Conservation (phyloP, 371 early-diverging fungal genomes). For the Lichtheimia corymbifera region DNA sequence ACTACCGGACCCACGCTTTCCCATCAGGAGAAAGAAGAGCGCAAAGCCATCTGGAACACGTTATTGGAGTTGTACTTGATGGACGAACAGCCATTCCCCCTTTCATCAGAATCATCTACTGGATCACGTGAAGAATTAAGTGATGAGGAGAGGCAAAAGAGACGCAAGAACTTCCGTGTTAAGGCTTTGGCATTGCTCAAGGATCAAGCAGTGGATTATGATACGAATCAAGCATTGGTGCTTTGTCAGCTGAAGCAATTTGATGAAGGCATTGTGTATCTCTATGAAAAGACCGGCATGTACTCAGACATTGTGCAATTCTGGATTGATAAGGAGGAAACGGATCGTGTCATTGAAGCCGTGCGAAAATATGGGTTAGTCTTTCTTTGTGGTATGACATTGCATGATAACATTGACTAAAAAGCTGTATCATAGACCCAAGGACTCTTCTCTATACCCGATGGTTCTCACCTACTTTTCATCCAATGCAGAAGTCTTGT, state of each 20-base stretch:
- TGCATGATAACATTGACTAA: background rate
- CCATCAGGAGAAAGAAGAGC: conserved; percentile 56
- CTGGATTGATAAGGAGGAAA: conserved; percentile 81
- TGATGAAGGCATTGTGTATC: conserved; percentile 80
- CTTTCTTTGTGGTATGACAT: no score
- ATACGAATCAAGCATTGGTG: conserved; percentile 88
- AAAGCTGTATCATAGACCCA: conserved; percentile 34
- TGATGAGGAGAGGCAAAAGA: conserved; percentile 27
- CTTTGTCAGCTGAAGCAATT: conserved; percentile 84
- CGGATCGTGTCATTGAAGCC: conserved; percentile 71
- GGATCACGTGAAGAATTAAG: background rate
- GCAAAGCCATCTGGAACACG: conserved; percentile 83
- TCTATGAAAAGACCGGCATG: conserved; percentile 84
- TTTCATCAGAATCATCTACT: background rate
- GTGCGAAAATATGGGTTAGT: conserved; percentile 81
- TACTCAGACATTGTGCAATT: conserved; percentile 78
- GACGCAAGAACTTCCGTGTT: conserved; percentile 30
- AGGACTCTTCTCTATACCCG: conserved; percentile 81
- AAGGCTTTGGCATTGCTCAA: conserved; percentile 47
- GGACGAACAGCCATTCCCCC: conserved; percentile 34
- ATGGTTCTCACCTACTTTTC: conserved; percentile 85
- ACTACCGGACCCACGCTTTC: conserved; percentile 20
- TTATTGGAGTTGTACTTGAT: conserved; percentile 88
- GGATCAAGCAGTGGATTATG: conserved; percentile 65
- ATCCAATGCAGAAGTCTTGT: conserved; percentile 57